Evolutionary conservation across 73 alveolate species (phyloP).

Genomic region (Tetrahymena thermophila): DNA sequence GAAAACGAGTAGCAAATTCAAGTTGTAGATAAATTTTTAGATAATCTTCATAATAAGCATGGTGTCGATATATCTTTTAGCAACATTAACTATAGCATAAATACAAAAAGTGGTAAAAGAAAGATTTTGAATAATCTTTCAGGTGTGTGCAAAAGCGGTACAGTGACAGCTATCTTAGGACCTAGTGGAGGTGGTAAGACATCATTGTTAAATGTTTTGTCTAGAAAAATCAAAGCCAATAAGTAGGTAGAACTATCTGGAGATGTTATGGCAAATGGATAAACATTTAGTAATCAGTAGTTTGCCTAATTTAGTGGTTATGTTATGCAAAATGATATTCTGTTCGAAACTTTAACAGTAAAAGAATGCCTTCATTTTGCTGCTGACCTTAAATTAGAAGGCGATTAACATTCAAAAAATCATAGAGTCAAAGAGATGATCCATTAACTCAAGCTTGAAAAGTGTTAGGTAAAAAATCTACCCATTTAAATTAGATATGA

Average conservation of each 20-base stretch:
- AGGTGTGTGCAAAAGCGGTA: not conserved
- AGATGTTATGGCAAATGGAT: conserved; percentile 19
- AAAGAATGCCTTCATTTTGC: conserved; percentile 28
- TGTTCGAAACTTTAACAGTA: conserved; percentile 21
- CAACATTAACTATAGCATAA: not conserved
- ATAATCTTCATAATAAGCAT: not conserved
- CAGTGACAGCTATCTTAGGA: conserved; percentile 21
- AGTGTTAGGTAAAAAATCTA: not conserved
- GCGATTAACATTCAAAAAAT: not conserved
- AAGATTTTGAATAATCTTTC: not conserved
- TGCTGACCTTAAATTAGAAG: conserved; percentile 13
- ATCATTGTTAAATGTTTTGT: conserved; percentile 1
- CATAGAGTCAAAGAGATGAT: conserved; percentile 6
- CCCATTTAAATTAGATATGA: not conserved
- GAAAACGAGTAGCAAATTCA: not conserved
- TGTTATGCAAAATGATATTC: conserved; percentile 37
- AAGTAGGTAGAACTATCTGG: not conserved
- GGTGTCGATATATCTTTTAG: not conserved
- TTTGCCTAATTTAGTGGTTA: conserved; percentile 21
- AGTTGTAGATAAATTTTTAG: not conserved
- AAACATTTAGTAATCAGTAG: not conserved
- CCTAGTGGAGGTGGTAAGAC: conserved; percentile 32
- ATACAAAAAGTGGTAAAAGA: not conserved
- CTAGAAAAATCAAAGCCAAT: not conserved
- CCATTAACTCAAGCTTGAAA: not conserved